Evolutionary conservation across 768 basidiomycete species (phyloP), one percentile per base, ranked within the genome.

Genomic region (Panus rudis): DNA sequence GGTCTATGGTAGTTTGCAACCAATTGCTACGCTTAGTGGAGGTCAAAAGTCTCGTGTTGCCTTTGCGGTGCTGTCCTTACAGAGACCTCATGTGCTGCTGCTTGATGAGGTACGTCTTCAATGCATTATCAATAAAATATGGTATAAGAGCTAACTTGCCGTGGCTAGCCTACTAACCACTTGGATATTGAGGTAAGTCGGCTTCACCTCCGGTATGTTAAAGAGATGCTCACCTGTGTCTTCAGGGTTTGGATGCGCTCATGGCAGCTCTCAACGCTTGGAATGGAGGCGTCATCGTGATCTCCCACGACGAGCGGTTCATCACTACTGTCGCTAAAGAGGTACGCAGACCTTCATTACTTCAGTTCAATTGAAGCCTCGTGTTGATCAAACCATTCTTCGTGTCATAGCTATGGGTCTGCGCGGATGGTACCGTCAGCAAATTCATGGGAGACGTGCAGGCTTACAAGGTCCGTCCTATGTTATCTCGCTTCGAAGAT

Each of bases 31-130:
- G 0, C 65, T 97, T 11, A 88, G 84, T 54, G 94, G 93, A 63
- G 94, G 94, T 61, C 94, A 98, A 57, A 97, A 97, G 64, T 88
- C 84, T 45, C 83, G 94, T 53, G 94, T 97, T 12, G 91, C 92
- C 1, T 98, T 98, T 64, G 81, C 93, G 3, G 72, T 81, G 16
- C 62, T 94, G 35, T 92, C 88, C 32, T 66, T 97, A 56, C 85
- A 85, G 61, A 78, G 78, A 43, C 96, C 96, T 6, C 96, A 99
- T 59, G 78, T 99, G 47, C 64, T 99, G 49, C 67, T 98, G 50
- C 76, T 99, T 42, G 96, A 99, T 63, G 96, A 99, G 75, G 89
- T 84, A 46, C 54, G 72, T 60, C 6, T 4, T 20, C n/a, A 42
- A 24, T 37, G 4, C 39, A n/a, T 30, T 4, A 10, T 26, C 16